phyloP scores from a whole-genome alignment of 345 rosid species.

The Gossypium stocksii region DNA sequence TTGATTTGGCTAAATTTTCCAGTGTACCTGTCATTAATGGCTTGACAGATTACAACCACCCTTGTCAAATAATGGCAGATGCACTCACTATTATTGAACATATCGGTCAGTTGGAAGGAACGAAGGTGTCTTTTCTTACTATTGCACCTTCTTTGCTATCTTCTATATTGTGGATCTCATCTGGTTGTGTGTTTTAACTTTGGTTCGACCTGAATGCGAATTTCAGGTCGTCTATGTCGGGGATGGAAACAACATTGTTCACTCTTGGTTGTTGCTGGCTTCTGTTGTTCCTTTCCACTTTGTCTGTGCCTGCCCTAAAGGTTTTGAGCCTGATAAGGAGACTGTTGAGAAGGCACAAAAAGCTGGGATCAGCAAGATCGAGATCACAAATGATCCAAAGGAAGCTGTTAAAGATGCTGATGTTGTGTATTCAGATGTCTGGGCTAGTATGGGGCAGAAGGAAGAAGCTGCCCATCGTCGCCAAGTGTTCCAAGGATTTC shows the following conservation, averaged over 20 bases:
- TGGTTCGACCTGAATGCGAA: constrained; percentile 2
- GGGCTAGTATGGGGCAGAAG: constrained; percentile 99
- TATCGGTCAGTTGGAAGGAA: constrained; percentile 75
- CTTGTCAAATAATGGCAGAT: constrained; percentile 97
- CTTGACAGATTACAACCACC: constrained; percentile 90
- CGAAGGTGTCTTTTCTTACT: constrained; percentile 53
- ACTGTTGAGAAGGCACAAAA: constrained; percentile 66
- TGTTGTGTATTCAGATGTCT: constrained; percentile 97
- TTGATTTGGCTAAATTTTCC: constrained; percentile 83
- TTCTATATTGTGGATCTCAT: not conserved
- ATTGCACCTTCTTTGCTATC: not conserved
- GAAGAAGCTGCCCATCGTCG: constrained; percentile 85
- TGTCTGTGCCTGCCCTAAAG: constrained; percentile 86
- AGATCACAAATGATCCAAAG: constrained; percentile 76
- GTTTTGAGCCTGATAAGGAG: constrained; percentile 78
- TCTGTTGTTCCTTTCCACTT: constrained; percentile 91
- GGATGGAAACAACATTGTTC: constrained; percentile 92
- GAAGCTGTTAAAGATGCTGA: constrained; percentile 89
- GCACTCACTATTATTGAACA: constrained; percentile 95
- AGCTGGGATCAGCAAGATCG: constrained; percentile 86
- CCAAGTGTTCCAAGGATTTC: constrained; percentile 85
- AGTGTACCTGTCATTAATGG: constrained; percentile 87
- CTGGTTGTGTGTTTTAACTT: constrained; percentile 6
- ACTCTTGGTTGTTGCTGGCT: constrained; percentile 93
- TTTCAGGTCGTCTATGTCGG: constrained; percentile 94